phyloP scores from a whole-genome alignment of 345 rosid genomes.

The Dipteronia dyeriana region DNA sequence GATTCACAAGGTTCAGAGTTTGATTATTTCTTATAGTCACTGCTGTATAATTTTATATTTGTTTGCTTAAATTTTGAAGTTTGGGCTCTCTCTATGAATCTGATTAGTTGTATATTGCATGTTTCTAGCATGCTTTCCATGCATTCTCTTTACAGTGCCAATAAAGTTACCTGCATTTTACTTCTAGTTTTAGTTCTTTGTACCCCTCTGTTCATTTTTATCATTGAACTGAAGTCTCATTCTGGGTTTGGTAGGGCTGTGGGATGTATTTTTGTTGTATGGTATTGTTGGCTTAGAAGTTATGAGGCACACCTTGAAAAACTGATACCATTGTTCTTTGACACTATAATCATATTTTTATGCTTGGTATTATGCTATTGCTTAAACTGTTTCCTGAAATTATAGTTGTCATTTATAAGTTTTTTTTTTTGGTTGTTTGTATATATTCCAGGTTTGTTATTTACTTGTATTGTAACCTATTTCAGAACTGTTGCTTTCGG shows the following conservation, averaged over 20 bases:
- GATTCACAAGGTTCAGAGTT: constrained; percentile 63
- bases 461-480: background rate
- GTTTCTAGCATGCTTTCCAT: background rate
- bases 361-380: background rate
- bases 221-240: background rate
- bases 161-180: background rate
- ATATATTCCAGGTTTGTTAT: background rate
- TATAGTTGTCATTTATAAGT: background rate
- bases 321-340: background rate
- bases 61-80: constrained; percentile 20
- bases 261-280: background rate
- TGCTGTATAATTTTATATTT: constrained; percentile 14
- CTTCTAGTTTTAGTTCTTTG: background rate
- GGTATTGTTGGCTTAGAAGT: background rate
- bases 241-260: background rate
- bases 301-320: background rate
- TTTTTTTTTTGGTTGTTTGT: background rate
- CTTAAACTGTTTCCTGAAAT: background rate
- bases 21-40: background rate
- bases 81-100: constrained; percentile 7
- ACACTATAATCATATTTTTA: background rate
- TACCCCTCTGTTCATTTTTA: background rate
- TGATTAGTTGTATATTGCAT: background rate
- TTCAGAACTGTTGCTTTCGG: background rate
- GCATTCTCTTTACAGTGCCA: background rate